These are phyloP conservation scores for Sclerotiophoma versabilis DNA, from an alignment of 2,329 filamentous ascomycete species.

Conservation along the genomic window DNA sequence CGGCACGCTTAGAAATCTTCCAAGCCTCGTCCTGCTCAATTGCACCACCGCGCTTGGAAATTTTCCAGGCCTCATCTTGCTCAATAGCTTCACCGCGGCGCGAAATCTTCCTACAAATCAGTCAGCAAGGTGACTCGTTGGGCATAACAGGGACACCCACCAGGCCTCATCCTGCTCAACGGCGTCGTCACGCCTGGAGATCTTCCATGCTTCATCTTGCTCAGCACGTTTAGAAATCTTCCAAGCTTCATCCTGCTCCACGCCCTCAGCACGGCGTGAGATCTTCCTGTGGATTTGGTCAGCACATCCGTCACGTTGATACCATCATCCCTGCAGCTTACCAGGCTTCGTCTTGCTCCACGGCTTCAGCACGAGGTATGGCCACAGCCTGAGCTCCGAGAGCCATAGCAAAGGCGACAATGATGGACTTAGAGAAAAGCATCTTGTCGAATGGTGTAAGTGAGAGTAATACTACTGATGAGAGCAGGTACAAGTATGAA, in stretches of 20 bases:
- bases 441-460: background rate
- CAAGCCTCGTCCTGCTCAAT: background rate
- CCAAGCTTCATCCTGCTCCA: background rate
- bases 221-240: background rate
- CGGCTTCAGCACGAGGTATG: background rate
- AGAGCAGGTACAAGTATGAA: background rate
- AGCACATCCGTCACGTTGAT: background rate
- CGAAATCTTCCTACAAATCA: background rate
- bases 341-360: slow-evolving; percentile 1
- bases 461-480: background rate
- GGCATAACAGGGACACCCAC: background rate
- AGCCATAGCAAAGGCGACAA: slow-evolving; percentile 1
- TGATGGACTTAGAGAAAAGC: background rate
- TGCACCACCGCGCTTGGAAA: background rate
- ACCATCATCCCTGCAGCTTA: background rate
- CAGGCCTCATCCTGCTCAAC: background rate
- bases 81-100: background rate
- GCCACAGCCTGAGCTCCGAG: background rate
- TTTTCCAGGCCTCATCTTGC: background rate
- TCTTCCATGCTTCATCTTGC: background rate
- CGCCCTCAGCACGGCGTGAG: background rate
- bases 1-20: background rate
- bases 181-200: background rate
- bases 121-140: background rate
- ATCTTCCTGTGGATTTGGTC: background rate